Percentiles rank a stretch among this genome's conserved stretches.
These are phyloP conservation scores for Brassica incana DNA, from an alignment of 345 rosid species.

Conservation along the genomic window DNA sequence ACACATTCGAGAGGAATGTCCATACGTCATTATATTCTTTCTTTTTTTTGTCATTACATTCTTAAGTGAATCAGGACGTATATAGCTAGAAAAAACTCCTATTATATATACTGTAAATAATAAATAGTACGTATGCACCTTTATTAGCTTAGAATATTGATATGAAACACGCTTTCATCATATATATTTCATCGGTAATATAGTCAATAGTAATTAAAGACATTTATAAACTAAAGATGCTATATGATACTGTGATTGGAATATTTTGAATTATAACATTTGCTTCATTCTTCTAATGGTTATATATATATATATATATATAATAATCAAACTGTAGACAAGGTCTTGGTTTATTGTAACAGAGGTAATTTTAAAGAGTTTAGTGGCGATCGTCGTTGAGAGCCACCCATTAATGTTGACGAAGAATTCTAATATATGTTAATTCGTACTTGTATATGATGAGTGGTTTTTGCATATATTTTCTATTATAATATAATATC, in stretches of 20 bases:
- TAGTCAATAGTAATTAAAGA: background rate
- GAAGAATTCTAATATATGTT: background rate
- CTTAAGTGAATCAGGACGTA: slow-evolving; percentile 20
- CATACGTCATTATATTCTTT: slow-evolving; percentile 20
- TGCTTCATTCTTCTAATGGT: background rate
- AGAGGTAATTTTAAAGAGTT: background rate
- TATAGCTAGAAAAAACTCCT: too few species aligned
- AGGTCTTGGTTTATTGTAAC: background rate
- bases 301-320: background rate
- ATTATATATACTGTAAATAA: too few species aligned
- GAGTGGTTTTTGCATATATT: slow-evolving; percentile 1
- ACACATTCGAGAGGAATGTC: slow-evolving; percentile 3
- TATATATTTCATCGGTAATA: background rate
- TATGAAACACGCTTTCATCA: background rate
- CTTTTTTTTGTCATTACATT: too few species aligned
- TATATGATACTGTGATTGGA: background rate
- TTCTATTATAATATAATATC: background rate
- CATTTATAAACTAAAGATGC: background rate
- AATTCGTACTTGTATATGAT: background rate
- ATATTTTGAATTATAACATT: background rate
- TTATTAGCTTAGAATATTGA: background rate
- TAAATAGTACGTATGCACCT: too few species aligned
- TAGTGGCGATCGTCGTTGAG: background rate
- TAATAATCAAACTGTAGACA: background rate
- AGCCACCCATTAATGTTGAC: background rate